Evolutionary conservation across 2,329 filamentous ascomycete species (phyloP), one percentile per base, ranked within the genome.

Genomic region (Fusarium sp.): DNA sequence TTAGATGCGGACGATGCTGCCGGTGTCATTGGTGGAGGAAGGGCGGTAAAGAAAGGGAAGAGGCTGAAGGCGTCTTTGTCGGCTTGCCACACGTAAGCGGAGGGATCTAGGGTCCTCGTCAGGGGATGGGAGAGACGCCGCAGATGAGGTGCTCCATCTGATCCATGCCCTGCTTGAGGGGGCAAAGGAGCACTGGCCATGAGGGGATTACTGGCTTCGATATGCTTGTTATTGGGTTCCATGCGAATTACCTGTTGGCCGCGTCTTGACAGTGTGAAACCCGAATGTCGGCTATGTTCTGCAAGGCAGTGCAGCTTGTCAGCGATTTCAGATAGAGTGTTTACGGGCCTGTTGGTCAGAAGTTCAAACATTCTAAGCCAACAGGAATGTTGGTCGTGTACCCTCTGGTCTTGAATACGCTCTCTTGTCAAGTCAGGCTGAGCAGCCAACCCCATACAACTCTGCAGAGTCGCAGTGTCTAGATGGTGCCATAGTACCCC

Each of bases 401-500:
- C 58, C 61, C 27, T 56, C 52, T 8, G 24, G 3, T 24, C 45
- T 50, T 29, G 45, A 29, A 50, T 29, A 13, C 3, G 4, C 24
- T 22, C 24, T 50, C 45, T 50, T 50, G 43, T 48, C 43, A 24
- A 54, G 50, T 33, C 29, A 20, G 18, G 29, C 50, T 31, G 29
- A 35, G 29, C 31, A 56, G 31, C 52, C 50, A 56, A 56, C 31
- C 29, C 29, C 31, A 56, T 56, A 22, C 52, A 37, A 35, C 52
- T 35, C 20, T 35, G n/a, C 2, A 58, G 9, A 35, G 35, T 35
- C 20, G 64, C 56, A 75, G 63, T 62, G 60, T 57, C 7, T 27
- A 39, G 59, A 73, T 74, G 72, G 69, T 70, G 72, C 72, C 62
- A 74, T 74, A 56, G 22, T 60, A 61, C 66, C 72, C 72, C 43